These are phyloP conservation scores for Magnolia officinalis DNA, from an alignment of 164 flowering plant genomes.

Conservation along the genomic window DNA sequence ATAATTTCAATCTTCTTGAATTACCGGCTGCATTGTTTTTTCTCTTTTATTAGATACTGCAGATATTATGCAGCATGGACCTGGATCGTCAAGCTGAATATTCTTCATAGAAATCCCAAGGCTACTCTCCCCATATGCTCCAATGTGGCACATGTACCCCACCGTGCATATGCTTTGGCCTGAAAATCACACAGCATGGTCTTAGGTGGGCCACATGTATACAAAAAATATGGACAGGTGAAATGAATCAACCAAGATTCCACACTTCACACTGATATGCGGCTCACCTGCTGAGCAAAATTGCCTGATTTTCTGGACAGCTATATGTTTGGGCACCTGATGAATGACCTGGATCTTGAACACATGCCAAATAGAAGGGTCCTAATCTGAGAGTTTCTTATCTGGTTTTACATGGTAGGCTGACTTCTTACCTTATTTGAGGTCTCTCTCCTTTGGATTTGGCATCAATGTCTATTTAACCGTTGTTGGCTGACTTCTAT, in stretches of 20 bases:
- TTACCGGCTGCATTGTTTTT: too few relatives aligned
- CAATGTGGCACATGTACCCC: too few relatives aligned
- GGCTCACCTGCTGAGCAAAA: neutral
- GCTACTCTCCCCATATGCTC: too few relatives aligned
- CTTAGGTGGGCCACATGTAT: too few relatives aligned
- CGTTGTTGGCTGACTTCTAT: neutral
- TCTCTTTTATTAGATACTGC: too few relatives aligned
- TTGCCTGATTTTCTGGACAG: neutral
- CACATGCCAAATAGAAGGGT: neutral
- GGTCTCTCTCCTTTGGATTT: neutral
- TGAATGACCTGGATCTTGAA: neutral
- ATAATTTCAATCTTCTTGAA: too few relatives aligned
- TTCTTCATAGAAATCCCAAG: too few relatives aligned
- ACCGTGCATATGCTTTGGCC: too few relatives aligned
- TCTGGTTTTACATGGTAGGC: neutral
- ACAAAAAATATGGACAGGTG: neutral
- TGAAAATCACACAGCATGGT: too few relatives aligned
- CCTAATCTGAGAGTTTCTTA: neutral
- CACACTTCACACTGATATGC: neutral
- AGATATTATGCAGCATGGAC: too few relatives aligned
- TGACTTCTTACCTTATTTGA: neutral
- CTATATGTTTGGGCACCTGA: neutral
- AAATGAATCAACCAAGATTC: neutral
- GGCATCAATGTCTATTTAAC: neutral
- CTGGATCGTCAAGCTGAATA: too few relatives aligned